Evolutionary conservation across 805 yeast species (phyloP).

Genomic region (Kluyveromyces lactis): DNA sequence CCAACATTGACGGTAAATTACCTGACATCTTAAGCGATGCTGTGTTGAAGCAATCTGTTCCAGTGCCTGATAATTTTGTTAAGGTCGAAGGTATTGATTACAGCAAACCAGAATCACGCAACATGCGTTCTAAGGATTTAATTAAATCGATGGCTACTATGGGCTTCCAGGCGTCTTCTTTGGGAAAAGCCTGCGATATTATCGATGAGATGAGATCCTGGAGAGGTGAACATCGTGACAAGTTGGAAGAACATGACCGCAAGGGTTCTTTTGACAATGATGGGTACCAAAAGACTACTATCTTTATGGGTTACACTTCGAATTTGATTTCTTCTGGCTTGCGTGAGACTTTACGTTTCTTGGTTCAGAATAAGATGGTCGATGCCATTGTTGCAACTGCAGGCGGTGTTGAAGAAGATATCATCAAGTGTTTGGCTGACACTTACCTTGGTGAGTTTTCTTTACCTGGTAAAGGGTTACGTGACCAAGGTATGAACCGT

Average conservation of each 20-base stretch:
- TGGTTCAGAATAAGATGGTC: conserved; percentile 91
- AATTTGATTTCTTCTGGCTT: conserved; percentile 91
- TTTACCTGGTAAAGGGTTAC: conserved; percentile 67
- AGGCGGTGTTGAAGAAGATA: conserved; percentile 97
- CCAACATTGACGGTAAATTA: conserved; percentile 32
- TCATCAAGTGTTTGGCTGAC: conserved; percentile 93
- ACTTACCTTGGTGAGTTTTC: conserved; percentile 90
- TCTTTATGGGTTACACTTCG: conserved; percentile 94
- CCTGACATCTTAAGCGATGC: conserved; percentile 86
- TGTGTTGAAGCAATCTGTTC: conserved; percentile 76
- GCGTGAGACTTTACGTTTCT: conserved; percentile 79
- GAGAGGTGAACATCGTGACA: conserved; percentile 76
- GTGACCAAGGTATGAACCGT: conserved; percentile 96
- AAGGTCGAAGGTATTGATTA: conserved; percentile 87
- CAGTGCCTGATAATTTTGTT: conserved; percentile 73
- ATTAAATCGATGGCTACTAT: conserved; percentile 78
- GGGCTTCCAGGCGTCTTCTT: conserved; percentile 94
- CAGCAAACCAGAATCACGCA: conserved; percentile 62
- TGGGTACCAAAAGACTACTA: conserved; percentile 78
- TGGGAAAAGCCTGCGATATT: conserved; percentile 85
- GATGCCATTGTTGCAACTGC: conserved; percentile 95
- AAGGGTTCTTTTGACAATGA: conserved; percentile 71
- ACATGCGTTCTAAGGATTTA: conserved; percentile 73
- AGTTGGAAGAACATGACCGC: conserved; percentile 58
- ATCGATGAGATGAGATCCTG: conserved; percentile 87